A percentile compares a stretch with the other conserved stretches of the same genome.
Evolutionary conservation across 2,329 filamentous ascomycete genomes (phyloP).

Genomic region (Cordyceps fumosorosea): DNA sequence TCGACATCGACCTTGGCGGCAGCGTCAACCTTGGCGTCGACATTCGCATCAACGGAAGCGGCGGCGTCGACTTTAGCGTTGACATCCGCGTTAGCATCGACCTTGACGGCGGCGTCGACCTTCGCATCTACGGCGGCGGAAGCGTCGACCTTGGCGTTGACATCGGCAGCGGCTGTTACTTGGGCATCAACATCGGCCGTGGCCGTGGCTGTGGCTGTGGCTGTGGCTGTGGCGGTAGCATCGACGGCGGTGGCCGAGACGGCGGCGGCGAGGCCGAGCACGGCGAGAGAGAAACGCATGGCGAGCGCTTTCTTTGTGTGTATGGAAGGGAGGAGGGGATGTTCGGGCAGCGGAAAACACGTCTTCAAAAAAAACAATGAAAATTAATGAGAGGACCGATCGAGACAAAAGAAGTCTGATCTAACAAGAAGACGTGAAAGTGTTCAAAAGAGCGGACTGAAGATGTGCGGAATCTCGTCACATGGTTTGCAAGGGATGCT

Average conservation of each 20-base stretch:
- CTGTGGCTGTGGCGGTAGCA: neutral
- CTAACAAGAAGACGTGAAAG: neutral
- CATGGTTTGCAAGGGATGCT: neutral
- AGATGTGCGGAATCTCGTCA: neutral
- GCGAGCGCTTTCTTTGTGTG: neutral
- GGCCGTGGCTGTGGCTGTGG: neutral
- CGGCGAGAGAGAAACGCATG: slow-evolving; percentile 9
- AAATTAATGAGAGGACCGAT: slow-evolving; percentile 2
- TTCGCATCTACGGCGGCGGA: neutral
- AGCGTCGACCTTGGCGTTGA: neutral
- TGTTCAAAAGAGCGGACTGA: neutral
- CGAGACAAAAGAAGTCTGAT: slow-evolving; percentile 3
- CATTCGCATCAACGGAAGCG: too few species aligned
- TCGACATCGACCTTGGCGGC: neutral
- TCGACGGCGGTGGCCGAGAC: slow-evolving; percentile 6
- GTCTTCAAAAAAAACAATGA: neutral
- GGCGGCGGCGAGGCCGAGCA: slow-evolving; percentile 6
- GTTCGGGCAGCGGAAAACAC: neutral
- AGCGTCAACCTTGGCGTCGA: too few species aligned
- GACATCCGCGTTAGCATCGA: too few species aligned
- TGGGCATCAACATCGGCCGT: neutral
- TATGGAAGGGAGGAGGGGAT: neutral
- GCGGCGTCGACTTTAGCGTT: too few species aligned
- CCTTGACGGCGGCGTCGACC: neutral
- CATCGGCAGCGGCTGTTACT: neutral